A percentile compares a stretch with the other conserved stretches of the same genome.
These are phyloP conservation scores for Podaxis sp. DNA, from an alignment of 768 basidiomycete genomes.

Conservation along the genomic window DNA sequence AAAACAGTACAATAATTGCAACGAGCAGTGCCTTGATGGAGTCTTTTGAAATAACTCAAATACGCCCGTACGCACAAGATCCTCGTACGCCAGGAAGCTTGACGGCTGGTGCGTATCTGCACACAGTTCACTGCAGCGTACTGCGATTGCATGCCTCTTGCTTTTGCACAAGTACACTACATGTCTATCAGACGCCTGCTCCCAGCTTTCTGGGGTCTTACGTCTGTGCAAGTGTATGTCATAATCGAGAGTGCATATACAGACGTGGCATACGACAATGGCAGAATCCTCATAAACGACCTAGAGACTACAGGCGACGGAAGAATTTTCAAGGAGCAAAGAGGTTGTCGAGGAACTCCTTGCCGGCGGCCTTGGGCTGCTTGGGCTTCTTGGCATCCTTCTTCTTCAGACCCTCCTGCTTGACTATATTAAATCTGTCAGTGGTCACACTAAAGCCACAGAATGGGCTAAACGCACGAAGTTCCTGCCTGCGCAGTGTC, in stretches of 20 bases:
- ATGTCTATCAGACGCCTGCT: neutral
- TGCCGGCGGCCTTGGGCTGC: constrained; percentile 61
- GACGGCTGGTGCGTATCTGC: no score
- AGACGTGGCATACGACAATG: neutral
- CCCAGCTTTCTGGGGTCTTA: neutral
- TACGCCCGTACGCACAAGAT: no score
- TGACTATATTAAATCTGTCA: constrained; percentile 45
- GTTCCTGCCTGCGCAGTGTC: constrained; percentile 84
- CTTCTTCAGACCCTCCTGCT: constrained; percentile 73
- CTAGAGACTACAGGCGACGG: neutral
- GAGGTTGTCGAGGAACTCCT: constrained; percentile 81
- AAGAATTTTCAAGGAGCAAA: constrained; percentile 68
- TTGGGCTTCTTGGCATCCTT: constrained; percentile 66
- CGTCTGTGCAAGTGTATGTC: neutral
- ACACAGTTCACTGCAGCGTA: no score
- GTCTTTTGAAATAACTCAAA: no score
- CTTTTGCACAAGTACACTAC: no score
- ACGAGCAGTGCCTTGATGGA: no score
- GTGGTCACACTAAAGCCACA: neutral
- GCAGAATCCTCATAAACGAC: constrained; percentile 11
- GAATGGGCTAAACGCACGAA: constrained; percentile 55
- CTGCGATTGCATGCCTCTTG: no score
- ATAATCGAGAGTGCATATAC: constrained; percentile 4
- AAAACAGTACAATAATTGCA: no score
- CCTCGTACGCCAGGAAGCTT: no score